A percentile compares a stretch with the other conserved stretches of the same genome.
These are phyloP conservation scores for Selaginella moellendorffii DNA, from an alignment of 75 land plant genomes.

Conservation along the genomic window DNA sequence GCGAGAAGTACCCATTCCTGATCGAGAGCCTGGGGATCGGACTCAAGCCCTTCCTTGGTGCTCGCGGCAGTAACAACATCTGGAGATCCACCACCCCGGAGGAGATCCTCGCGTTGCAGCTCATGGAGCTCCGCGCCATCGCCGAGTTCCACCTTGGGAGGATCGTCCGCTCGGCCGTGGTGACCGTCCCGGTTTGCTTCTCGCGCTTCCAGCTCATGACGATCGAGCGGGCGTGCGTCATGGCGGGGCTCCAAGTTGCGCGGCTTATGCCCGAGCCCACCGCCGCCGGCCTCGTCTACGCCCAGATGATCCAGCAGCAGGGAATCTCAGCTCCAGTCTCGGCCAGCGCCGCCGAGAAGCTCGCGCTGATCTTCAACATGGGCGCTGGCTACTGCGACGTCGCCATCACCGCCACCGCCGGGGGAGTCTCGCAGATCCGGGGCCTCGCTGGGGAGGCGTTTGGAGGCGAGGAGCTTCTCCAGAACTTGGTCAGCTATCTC, in stretches of 20 bases:
- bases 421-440: slow-evolving; percentile 58
- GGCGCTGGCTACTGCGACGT: slow-evolving; percentile 67
- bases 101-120: slow-evolving; percentile 45
- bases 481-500: slow-evolving; percentile 42
- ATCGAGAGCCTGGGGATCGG: slow-evolving; percentile 61
- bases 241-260: slow-evolving; percentile 55
- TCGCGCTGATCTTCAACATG: too few species aligned
- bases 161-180: slow-evolving; percentile 36
- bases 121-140: slow-evolving; percentile 46
- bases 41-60: slow-evolving; percentile 51
- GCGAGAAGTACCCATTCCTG: slow-evolving; percentile 47
- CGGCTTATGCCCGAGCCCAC: slow-evolving; percentile 70
- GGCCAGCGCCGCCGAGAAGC: slow-evolving; percentile 45
- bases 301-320: slow-evolving; percentile 67
- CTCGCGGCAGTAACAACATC: slow-evolving; percentile 42
- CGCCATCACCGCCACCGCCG: slow-evolving; percentile 51
- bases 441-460: slow-evolving; percentile 37
- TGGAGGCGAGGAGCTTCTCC: slow-evolving; percentile 62
- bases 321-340: slow-evolving; percentile 20
- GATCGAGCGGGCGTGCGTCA: slow-evolving; percentile 56
- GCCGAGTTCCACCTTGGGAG: slow-evolving; percentile 39
- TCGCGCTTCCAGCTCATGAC: slow-evolving; percentile 52
- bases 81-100: slow-evolving; percentile 64
- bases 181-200: slow-evolving; percentile 62
- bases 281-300: slow-evolving; percentile 42